These are phyloP conservation scores for Boletus tomentosulus DNA, from an alignment of 768 basidiomycete genomes.

Conservation along the genomic window DNA sequence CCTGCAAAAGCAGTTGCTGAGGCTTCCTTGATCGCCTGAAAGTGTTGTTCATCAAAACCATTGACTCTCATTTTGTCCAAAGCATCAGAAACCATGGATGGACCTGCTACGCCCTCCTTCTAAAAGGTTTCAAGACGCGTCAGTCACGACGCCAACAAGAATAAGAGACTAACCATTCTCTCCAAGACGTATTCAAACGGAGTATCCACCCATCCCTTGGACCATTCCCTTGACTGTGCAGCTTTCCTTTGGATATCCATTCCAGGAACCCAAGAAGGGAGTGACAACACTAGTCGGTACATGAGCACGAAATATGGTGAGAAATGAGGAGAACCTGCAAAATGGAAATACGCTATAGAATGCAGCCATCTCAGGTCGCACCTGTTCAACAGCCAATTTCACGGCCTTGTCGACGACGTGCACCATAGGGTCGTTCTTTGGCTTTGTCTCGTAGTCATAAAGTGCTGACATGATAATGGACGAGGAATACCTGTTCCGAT, in stretches of 20 bases:
- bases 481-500: not conserved
- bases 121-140: not conserved
- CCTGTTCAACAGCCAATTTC: slow-evolving; percentile 3
- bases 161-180: slow-evolving; percentile 9
- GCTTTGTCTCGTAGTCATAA: not conserved
- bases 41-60: not conserved
- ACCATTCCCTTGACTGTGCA: slow-evolving; percentile 14
- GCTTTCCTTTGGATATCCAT: slow-evolving; percentile 26
- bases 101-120: slow-evolving; percentile 7
- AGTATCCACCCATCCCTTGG: slow-evolving; percentile 14
- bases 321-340: not conserved
- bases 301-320: slow-evolving; percentile 6
- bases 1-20: slow-evolving; percentile 21
- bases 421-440: not conserved
- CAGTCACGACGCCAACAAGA: not conserved
- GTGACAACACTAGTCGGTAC: slow-evolving; percentile 18
- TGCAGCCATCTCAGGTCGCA: slow-evolving; percentile 16
- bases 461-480: not conserved
- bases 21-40: slow-evolving; percentile 15
- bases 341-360: slow-evolving; percentile 12
- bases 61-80: slow-evolving; percentile 4
- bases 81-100: slow-evolving; percentile 16
- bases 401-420: not conserved
- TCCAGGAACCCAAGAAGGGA: slow-evolving; percentile 30
- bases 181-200: slow-evolving; percentile 1